Evolutionary conservation across 2,329 filamentous ascomycete genomes (phyloP), one percentile per base, ranked within the genome.

Genomic region (Diaporthe velutina): DNA sequence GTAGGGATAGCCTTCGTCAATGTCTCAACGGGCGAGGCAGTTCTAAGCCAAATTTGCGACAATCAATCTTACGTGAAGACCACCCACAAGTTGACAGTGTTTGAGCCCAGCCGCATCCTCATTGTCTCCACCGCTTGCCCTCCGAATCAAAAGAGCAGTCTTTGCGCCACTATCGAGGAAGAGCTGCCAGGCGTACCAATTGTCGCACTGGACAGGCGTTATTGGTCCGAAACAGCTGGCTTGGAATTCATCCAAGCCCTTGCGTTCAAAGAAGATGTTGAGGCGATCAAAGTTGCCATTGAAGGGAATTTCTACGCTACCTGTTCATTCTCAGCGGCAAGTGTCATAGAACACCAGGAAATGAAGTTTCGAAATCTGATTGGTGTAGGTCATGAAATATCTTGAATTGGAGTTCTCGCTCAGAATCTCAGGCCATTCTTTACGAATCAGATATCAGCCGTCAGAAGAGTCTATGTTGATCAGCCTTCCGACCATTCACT

Each of bases 401-500:
- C 89, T 97, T 61, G 94, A 98, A 74, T 83, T 93, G 1, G 90
- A 91, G 9, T 88, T 95, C 76, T 88, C 88, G 5, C 88, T 93
- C 75, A 90, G 88, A 0, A 97, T 98, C 80, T 88, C 91, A 4
- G 87, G 89, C n/a, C 93, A 97, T 81, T 96, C 96, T 28, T 89
- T 98, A 42, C 91, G 95, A 4, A 93, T 98, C 80, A 93, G 92
- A 77, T 98, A 98, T 78, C 93, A 96, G 79, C 93, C 95, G 1
- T 95, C 95, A 0, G 94, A 98, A 80, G 94, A 96, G 33, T 94
- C 95, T 0, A 98, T 98, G 96, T 95, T 98, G 90, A 97, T 98
- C 78, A 96, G 98, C 79, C 88, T 97, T 3, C 93, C 95, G 0
- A 98, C 96, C 0, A 95, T 98, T 38, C 90, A 93, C 50, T 95